These are phyloP conservation scores for Arabis alpina DNA, from an alignment of 345 rosid genomes.

Conservation along the genomic window DNA sequence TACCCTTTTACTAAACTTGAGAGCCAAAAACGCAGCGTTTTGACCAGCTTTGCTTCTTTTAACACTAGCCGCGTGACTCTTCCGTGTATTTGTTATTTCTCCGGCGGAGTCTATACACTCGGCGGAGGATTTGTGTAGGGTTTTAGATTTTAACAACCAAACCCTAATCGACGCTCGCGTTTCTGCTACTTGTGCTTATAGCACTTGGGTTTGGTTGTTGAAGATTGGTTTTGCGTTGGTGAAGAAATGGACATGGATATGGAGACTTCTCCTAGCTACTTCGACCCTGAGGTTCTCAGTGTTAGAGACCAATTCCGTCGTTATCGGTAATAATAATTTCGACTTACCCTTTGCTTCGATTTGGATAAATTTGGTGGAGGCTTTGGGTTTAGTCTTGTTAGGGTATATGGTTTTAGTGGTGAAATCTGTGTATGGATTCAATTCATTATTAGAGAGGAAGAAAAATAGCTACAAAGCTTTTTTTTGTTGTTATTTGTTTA, in stretches of 20 bases:
- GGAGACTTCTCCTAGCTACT: conserved; percentile 75
- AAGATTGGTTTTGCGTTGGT: not conserved
- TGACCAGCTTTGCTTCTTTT: not conserved
- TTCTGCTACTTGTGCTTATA: conserved; percentile 21
- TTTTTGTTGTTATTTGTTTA: not conserved
- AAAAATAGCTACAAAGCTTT: not conserved
- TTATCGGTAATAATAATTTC: conserved; percentile 66
- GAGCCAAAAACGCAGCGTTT: conserved; percentile 36
- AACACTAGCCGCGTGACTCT: conserved; percentile 11
- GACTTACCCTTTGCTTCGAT: conserved; percentile 6
- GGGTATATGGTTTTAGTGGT: conserved; percentile 11
- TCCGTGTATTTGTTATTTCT: not conserved
- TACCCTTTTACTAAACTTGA: conserved; percentile 1
- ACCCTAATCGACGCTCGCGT: conserved; percentile 28
- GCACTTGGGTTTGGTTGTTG: not conserved
- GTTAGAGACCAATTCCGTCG: conserved; percentile 85
- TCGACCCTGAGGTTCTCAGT: conserved; percentile 73
- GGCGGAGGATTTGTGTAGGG: conserved; percentile 37
- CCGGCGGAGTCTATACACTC: conserved; percentile 20
- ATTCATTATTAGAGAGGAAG: not conserved
- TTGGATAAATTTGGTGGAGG: not conserved
- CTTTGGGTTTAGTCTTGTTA: conserved; percentile 14
- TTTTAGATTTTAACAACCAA: conserved; percentile 13
- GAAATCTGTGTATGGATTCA: not conserved
- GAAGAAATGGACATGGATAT: conserved; percentile 69